Evolutionary conservation across 768 basidiomycete genomes (phyloP).

Genomic region (Pleurotus pulmonarius): DNA sequence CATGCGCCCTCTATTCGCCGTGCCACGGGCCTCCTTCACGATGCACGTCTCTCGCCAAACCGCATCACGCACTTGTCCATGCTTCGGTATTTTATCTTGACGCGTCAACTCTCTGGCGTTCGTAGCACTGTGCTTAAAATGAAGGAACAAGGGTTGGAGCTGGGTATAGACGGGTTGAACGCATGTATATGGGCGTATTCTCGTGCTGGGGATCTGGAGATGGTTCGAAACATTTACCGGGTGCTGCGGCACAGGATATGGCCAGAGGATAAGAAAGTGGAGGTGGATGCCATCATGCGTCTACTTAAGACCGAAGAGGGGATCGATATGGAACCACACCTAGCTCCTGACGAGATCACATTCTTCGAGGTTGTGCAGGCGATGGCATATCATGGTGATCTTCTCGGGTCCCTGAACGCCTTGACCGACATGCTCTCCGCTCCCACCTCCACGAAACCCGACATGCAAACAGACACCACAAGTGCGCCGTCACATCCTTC

Average conservation of each 20-base stretch:
- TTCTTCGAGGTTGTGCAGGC: constrained; percentile 68
- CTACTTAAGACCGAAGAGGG: constrained; percentile 41
- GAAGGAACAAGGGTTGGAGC: constrained; percentile 40
- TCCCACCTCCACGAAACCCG: constrained; percentile 30
- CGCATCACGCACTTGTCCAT: constrained; percentile 60
- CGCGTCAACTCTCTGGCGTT: constrained; percentile 46
- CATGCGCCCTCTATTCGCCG: constrained; percentile 40
- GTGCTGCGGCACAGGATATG: constrained; percentile 52
- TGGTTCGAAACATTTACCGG: constrained; percentile 61
- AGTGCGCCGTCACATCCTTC: constrained; percentile 31
- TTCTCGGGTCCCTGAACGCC: constrained; percentile 48
- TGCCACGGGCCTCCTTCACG: constrained; percentile 48
- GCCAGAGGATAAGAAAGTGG: constrained; percentile 29
- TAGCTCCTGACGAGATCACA: constrained; percentile 62
- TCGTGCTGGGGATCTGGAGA: constrained; percentile 44
- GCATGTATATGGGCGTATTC: constrained; percentile 69
- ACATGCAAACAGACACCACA: constrained; percentile 22
- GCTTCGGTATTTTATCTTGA: constrained; percentile 50
- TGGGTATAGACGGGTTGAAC: constrained; percentile 68
- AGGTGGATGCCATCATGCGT: constrained; percentile 27
- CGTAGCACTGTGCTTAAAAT: constrained; percentile 54
- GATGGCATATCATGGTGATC: constrained; percentile 68
- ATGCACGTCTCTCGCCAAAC: constrained; percentile 54
- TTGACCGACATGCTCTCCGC: constrained; percentile 67
- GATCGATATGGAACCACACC: constrained; percentile 35